Base-by-base conservation (phyloP, 495 filamentous ascomycete genomes). In the Talaromyces nanjingensis region DNA sequence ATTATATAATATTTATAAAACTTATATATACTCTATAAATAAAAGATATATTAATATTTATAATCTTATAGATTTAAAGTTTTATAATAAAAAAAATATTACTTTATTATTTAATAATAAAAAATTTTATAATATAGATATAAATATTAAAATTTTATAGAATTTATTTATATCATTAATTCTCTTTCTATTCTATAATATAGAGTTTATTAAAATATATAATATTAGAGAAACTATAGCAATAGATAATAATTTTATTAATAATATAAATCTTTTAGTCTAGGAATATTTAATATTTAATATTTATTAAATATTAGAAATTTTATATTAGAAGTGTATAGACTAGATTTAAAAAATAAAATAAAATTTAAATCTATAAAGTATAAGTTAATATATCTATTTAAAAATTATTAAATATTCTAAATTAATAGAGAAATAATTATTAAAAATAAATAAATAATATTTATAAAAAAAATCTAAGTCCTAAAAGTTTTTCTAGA, bases 111-210 rank as follows among this genome's bases (percentile, higher is more conserved):
- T 45, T 16, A 18, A 18, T 45, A 45, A 6, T 8, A 62, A 49
- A 62, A 18, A 59, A 49, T 34, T 37, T 60, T 29, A 45, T 49
- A 25, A 55, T 63, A 42, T n/a, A n/a, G n/a, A n/a, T n/a, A 64
- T 59, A 61, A 42, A 56, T 49, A 49, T 45, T 18, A 45, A 49
- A 18, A 61, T 55, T 59, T 62, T 65, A 52, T 59, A 63, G 62
- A 63, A 65, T 62, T 34, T 64, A 53, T 62, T 33, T 49, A 54
- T 67, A 67, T 59, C 53, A 63, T 27, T 54, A 65, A 37, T 53
- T 65, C 55, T 63, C 29, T 59, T 59, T 31, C 54, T 33, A 63
- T 62, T 47, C 64, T 27, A 55, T 67, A 55, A 60, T 66, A 63
- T 53, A 65, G 53, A 62, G 37, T 47, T 27, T 39, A 56, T 56